phyloP scores from a whole-genome alignment of 371 early-diverging fungal genomes.

The Saksenaea oblongispora region DNA sequence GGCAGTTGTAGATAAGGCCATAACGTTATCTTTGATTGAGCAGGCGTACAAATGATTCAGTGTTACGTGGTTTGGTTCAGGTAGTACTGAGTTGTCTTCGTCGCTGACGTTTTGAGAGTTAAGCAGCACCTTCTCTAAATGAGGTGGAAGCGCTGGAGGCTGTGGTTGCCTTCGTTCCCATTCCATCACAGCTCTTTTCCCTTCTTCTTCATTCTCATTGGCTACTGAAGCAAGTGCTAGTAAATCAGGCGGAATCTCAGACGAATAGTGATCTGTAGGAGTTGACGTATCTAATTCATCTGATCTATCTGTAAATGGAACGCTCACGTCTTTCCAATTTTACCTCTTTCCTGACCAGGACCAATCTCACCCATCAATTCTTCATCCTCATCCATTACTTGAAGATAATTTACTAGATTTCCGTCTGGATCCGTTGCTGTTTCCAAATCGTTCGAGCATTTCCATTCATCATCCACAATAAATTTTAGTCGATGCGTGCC shows the following conservation, averaged over 20 bases:
- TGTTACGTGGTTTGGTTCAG: conserved; percentile 92
- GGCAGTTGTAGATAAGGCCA: conserved; percentile 89
- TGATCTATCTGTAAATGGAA: not conserved
- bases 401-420: conserved; percentile 93
- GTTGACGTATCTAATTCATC: conserved; percentile 33
- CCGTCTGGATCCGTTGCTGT: conserved; percentile 94
- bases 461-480: conserved; percentile 98
- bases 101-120: conserved; percentile 71
- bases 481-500: conserved; percentile 96
- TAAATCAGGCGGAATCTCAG: conserved; percentile 65
- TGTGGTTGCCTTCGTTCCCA: conserved; percentile 53
- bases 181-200: conserved; percentile 14
- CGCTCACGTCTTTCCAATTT: conserved; percentile 6
- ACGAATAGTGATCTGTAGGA: conserved; percentile 65
- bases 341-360: conserved; percentile 27
- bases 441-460: conserved; percentile 87
- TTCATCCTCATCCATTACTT: conserved; percentile 68
- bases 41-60: conserved; percentile 96
- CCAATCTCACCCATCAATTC: conserved; percentile 52
- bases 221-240: conserved; percentile 25
- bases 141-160: conserved; percentile 90
- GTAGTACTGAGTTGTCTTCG: conserved; percentile 79
- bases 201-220: conserved; percentile 17
- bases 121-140: conserved; percentile 87
- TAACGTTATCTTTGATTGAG: conserved; percentile 93